These are phyloP conservation scores for Aureobasidium sp. DNA, from an alignment of 2,329 filamentous ascomycete species.

Conservation along the genomic window DNA sequence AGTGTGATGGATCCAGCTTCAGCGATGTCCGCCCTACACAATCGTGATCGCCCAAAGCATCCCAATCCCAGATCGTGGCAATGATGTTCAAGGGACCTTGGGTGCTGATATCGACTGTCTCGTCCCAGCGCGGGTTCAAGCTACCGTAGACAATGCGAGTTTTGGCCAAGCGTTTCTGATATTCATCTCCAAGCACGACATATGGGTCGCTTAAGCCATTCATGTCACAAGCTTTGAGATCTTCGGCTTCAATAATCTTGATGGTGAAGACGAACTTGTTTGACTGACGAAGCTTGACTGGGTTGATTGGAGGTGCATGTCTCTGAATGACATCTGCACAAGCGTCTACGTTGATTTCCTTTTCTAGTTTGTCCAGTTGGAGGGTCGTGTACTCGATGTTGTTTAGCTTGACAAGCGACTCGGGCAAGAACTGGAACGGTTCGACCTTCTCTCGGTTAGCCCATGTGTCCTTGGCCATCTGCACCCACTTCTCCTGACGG, in stretches of 20 bases:
- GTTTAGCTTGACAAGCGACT: conserved; percentile 97
- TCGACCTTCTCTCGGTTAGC: conserved; percentile 87
- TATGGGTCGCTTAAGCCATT: conserved; percentile 94
- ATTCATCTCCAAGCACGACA: conserved; percentile 93
- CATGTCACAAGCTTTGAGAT: conserved; percentile 95
- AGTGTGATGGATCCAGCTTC: conserved; percentile 96
- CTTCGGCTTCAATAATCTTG: conserved; percentile 96
- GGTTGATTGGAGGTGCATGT: conserved; percentile 59
- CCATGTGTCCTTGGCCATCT: conserved; percentile 90
- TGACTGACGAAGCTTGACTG: conserved; percentile 55
- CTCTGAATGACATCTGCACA: conserved; percentile 76
- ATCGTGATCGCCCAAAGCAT: conserved; percentile 93
- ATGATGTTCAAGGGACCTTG: conserved; percentile 88
- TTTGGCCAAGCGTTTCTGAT: conserved; percentile 92
- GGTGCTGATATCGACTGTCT: conserved; percentile 92
- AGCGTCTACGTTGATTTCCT: conserved; percentile 81
- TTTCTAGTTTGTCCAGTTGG: conserved; percentile 84
- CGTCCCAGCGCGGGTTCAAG: conserved; percentile 93
- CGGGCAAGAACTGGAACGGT: conserved; percentile 91
- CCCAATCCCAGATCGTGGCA: conserved; percentile 97
- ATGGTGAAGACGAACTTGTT: conserved; percentile 97
- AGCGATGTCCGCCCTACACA: conserved; percentile 95
- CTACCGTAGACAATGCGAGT: conserved; percentile 86
- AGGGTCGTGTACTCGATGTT: conserved; percentile 93
- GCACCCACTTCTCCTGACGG: conserved; percentile 86